Evolutionary conservation across 2,329 filamentous ascomycete species (phyloP).

Genomic region (Calonectria pseudoturangicola): DNA sequence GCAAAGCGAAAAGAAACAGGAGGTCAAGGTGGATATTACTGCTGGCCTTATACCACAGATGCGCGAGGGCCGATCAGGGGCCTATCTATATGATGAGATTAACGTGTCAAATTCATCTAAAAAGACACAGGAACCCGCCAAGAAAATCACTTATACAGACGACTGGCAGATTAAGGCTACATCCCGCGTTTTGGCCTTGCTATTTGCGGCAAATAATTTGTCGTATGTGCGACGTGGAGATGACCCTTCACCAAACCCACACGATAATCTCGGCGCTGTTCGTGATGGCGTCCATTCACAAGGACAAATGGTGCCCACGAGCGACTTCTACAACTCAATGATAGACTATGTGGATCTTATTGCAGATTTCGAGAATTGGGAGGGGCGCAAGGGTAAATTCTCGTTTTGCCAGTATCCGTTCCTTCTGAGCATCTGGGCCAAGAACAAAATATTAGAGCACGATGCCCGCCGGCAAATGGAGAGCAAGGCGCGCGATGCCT

Average conservation of each 20-base stretch:
- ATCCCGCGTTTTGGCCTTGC: slow-evolving; percentile 84
- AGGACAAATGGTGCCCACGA: slow-evolving; percentile 84
- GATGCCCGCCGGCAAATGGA: slow-evolving; percentile 94
- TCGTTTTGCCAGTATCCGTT: slow-evolving; percentile 95
- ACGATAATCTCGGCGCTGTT: slow-evolving; percentile 52
- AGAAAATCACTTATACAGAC: slow-evolving; percentile 80
- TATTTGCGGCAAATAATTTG: slow-evolving; percentile 87
- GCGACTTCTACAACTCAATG: slow-evolving; percentile 90
- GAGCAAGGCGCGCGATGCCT: slow-evolving; percentile 89
- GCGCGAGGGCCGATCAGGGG: slow-evolving; percentile 78
- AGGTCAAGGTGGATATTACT: slow-evolving; percentile 75
- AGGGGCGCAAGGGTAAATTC: slow-evolving; percentile 83
- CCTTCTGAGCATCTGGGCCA: slow-evolving; percentile 92
- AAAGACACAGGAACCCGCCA: slow-evolving; percentile 73
- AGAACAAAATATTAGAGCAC: slow-evolving; percentile 92
- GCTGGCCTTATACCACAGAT: slow-evolving; percentile 84
- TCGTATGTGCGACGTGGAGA: slow-evolving; percentile 61
- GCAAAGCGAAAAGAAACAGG: slow-evolving; percentile 80
- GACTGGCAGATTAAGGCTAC: slow-evolving; percentile 94
- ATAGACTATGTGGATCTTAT: slow-evolving; percentile 91
- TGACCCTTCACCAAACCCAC: slow-evolving; percentile 43
- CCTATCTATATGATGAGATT: slow-evolving; percentile 86
- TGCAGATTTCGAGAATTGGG: slow-evolving; percentile 92
- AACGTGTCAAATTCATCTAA: slow-evolving; percentile 71
- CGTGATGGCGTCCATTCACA: slow-evolving; percentile 59